Evolutionary conservation across 768 basidiomycete species (phyloP), one percentile per base, ranked within the genome.

Genomic region (Termitomyces sp.): DNA sequence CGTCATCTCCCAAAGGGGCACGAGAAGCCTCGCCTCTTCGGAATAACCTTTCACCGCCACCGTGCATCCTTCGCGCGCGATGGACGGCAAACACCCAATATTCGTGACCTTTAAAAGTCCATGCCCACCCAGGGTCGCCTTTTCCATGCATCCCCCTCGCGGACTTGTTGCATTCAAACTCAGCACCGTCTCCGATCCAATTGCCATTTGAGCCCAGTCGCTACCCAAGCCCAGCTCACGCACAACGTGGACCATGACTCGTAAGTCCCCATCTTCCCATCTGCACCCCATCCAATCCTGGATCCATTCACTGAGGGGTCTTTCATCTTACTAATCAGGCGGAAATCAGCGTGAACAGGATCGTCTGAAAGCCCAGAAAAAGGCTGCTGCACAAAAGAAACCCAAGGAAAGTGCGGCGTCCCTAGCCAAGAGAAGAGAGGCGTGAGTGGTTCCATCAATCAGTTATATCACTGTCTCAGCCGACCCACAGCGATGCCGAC

Each of bases 341-440:
- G 91, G 91, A 67, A 91, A 93, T 71, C 91, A 92, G 72, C 84
- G 91, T 56, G 91, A 93, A 7, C 80, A 76, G 73, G 91, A 88
- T 72, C 89, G 91, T 65, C 73, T 76, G 25, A 87, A 85, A 71
- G 86, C 88, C 14, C 85, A 86, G 77, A 93, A 93, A 78, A 92
- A 90, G 74, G 73, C 77, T 14, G 81, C 81, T 1, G 74, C 77
- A 7, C 58, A 64, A 14, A 88, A 86, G 73, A 89, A 89, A 74
- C 72, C 85, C 43, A 92, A 91, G 74, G 89, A 91, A 73, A 89
- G 87, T 67, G 85, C 81, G 11, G 63, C 78, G 1, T 76, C 52
- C 51, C 78, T 92, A 42, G 81, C 84, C 54, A 86, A 89, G 74
- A 84, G 91, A 67, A 88, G 86, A 75, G 90, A 92, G 77, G 78